These are phyloP conservation scores for Suillus sp. DNA, from an alignment of 768 basidiomycete species.

Conservation along the genomic window DNA sequence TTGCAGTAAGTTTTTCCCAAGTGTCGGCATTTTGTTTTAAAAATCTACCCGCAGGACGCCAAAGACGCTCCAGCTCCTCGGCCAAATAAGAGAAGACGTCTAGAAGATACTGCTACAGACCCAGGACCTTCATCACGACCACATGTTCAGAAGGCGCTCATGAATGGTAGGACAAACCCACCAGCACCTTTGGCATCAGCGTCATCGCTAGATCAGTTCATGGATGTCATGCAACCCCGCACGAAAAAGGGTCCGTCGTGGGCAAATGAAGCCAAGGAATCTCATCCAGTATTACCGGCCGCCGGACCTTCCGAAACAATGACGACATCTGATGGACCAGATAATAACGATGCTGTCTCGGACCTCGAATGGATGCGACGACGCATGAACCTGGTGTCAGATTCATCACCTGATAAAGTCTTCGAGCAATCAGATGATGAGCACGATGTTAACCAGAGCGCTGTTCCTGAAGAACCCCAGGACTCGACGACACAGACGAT, in stretches of 20 bases:
- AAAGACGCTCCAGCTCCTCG: conserved; percentile 69
- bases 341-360: conserved; percentile 44
- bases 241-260: conserved; percentile 56
- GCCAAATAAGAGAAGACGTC: conserved; percentile 69
- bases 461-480: conserved; percentile 16
- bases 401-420: conserved; percentile 42
- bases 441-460: conserved; percentile 24
- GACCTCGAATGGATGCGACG: conserved; percentile 78
- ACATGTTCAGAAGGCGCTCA: conserved; percentile 26
- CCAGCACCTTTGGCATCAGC: conserved; percentile 30
- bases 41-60: conserved; percentile 48
- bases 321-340: conserved; percentile 7
- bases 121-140: not conserved
- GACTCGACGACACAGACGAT: conserved; percentile 53
- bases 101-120: conserved; percentile 23
- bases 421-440: conserved; percentile 70
- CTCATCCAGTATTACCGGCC: conserved; percentile 14
- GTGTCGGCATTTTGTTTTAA: conserved; percentile 10
- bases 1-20: conserved; percentile 58
- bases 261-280: conserved; percentile 55
- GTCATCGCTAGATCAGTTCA: conserved; percentile 60
- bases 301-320: not conserved
- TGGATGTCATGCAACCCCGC: conserved; percentile 73
- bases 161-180: conserved; percentile 12
- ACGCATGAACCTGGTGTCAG: conserved; percentile 50